Evolutionary conservation across 768 basidiomycete genomes (phyloP).

Genomic region (Tricholoma hemisulphureum): DNA sequence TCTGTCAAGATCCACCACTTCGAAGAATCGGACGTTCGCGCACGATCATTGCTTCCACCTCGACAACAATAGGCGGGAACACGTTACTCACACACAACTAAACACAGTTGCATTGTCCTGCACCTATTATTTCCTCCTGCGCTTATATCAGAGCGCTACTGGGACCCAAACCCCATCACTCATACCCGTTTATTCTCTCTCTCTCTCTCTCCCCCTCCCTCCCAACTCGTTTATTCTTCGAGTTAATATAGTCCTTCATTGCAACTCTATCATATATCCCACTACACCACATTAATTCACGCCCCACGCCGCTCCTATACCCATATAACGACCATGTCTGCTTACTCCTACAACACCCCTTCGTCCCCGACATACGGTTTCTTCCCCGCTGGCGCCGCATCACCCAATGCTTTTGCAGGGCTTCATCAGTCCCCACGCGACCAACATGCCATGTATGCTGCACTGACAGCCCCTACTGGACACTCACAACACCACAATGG

Average conservation of each 20-base stretch:
- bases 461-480: slow-evolving; percentile 34
- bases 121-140: slow-evolving; percentile 8
- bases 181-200: slow-evolving; percentile 7
- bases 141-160: slow-evolving; percentile 13
- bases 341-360: slow-evolving; percentile 43
- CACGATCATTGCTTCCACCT: slow-evolving; percentile 4
- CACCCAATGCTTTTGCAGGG: slow-evolving; percentile 55
- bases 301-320: slow-evolving; percentile 5
- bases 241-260: slow-evolving; percentile 4
- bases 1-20: slow-evolving; percentile 9
- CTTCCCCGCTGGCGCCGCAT: slow-evolving; percentile 55
- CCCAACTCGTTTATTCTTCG: slow-evolving; percentile 3
- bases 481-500: slow-evolving; percentile 15
- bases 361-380: slow-evolving; percentile 57
- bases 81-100: not conserved
- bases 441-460: slow-evolving; percentile 56
- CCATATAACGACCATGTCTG: slow-evolving; percentile 42
- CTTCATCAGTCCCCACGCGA: slow-evolving; percentile 64
- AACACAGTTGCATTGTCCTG: slow-evolving; percentile 11
- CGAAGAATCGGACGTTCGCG: slow-evolving; percentile 1
- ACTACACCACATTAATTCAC: slow-evolving; percentile 6
- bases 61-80: slow-evolving; percentile 15
- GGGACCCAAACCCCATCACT: slow-evolving; percentile 3
- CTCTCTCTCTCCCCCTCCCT: slow-evolving; percentile 5
- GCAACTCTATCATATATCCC: slow-evolving; percentile 2